Base-by-base conservation (phyloP, 1,284 basidiomycete species). In the Porodaedalea pini region DNA sequence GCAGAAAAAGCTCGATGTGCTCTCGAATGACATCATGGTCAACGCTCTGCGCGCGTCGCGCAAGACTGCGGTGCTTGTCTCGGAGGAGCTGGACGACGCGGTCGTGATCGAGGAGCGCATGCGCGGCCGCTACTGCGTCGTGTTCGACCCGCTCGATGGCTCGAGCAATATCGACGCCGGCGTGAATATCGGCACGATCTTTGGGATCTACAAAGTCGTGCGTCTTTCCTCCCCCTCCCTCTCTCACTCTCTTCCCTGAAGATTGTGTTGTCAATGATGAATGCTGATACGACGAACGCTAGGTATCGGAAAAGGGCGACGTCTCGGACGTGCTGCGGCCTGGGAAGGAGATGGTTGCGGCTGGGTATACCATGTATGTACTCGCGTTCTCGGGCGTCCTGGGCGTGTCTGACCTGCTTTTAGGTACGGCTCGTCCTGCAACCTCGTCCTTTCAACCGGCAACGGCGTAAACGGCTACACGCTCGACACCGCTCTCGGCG, bases 111-210 rank as follows among this genome's bases (percentile, higher is more conserved):
- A 92, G 63, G 87, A 85, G 56, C 76, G 73, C 62, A 73, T 85
- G 73, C 85, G 77, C 72, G 94, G 94, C 61, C 88, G 83, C 70
- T 95, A 94, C 77, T 98, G 94, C 67, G 94, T 98, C 66, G 97
- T 99, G 7, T 99, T 99, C 68, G 97, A 99, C 75, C 97, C 97
- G 40, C 84, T 99, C 56, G 97, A 99, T 68, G 97, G 97, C 55
- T 92, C 89, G 67, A 94, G 91, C 76, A 99, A 99, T 78, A 99
- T 99, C 74, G 97, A 99, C 72, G 97, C 97, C 63, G 97, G 96
- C 86, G 97, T 99, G 63, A 99, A 99, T 76, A 97, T 99, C 69
- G 97, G 97, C 44, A 99, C 97, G 59, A 99, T 99, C 78, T 99
- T 99, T 72, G 97, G 97, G 59, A 90, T 99, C 67, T 99, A 99